Conservation (phyloP, 108 stramenopile species). For the Aurantiochytrium sp. region DNA sequence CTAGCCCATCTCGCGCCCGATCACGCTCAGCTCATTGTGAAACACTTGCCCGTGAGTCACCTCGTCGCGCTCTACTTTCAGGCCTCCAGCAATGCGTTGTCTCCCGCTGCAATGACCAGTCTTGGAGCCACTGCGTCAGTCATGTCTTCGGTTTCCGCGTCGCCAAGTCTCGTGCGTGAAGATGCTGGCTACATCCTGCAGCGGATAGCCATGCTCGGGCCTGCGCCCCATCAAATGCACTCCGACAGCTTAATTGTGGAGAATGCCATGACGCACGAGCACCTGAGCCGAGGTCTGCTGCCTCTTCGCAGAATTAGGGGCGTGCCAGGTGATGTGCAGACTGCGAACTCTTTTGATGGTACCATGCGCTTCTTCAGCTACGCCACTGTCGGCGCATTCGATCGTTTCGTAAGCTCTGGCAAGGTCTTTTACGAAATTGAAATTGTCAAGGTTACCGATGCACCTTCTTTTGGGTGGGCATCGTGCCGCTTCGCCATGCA, state of each 20-base stretch:
- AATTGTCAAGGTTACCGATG: background rate
- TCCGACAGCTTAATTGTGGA: background rate
- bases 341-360: too few species aligned
- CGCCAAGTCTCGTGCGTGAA: background rate
- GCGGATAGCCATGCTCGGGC: background rate
- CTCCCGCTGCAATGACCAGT: too few species aligned
- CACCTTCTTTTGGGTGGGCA: background rate
- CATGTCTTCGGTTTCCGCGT: background rate
- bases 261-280: background rate
- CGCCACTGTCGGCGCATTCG: background rate
- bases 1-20: background rate
- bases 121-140: too few species aligned
- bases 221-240: background rate
- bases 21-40: background rate
- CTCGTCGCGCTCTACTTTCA: background rate
- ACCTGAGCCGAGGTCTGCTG: background rate
- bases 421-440: background rate
- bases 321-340: background rate
- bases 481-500: background rate
- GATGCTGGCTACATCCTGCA: background rate
- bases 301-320: background rate
- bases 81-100: background rate
- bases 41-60: background rate
- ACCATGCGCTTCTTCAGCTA: background rate
- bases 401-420: background rate